Evolutionary conservation across 495 filamentous ascomycete species (phyloP).

Genomic region (Parathielavia appendiculata): DNA sequence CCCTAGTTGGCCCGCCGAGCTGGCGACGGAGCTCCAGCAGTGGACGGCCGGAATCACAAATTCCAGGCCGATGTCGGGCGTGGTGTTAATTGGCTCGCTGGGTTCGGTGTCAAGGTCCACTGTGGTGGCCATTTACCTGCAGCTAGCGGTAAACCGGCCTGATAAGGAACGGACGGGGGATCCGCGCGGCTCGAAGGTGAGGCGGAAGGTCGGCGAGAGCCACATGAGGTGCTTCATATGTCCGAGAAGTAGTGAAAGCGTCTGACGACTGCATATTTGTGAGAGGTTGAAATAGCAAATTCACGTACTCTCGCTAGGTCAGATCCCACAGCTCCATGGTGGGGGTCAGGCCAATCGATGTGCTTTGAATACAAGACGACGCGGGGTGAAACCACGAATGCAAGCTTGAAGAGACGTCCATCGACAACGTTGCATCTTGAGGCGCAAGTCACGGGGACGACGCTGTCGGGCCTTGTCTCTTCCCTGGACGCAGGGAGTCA

Average conservation of each 20-base stretch:
- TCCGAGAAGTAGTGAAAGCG: not conserved
- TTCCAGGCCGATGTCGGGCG: conserved; percentile 13
- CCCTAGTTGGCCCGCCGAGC: conserved; percentile 19
- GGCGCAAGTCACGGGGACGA: conserved; percentile 14
- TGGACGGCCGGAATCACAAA: conserved; percentile 13
- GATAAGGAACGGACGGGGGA: conserved; percentile 25
- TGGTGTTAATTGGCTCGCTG: conserved; percentile 10
- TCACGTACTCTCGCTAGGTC: not conserved
- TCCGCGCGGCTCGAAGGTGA: not conserved
- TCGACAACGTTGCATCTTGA: not conserved
- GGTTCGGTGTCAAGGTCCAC: not conserved
- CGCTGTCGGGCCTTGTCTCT: not conserved
- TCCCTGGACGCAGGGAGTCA: not conserved
- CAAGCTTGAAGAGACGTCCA: not conserved
- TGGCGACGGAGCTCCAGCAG: conserved; percentile 16
- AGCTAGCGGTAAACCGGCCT: conserved; percentile 22
- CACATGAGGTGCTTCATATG: conserved; percentile 19
- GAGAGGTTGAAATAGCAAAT: conserved; percentile 4
- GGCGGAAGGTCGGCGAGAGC: not conserved
- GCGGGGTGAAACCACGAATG: conserved; percentile 2
- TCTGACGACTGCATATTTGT: not conserved
- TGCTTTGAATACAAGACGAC: not conserved
- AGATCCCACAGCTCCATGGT: not conserved
- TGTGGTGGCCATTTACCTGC: conserved; percentile 23
- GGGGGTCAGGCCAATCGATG: conserved; percentile 11